Evolutionary conservation across 2,329 filamentous ascomycete species (phyloP).

Genomic region (Alternaria triticina): DNA sequence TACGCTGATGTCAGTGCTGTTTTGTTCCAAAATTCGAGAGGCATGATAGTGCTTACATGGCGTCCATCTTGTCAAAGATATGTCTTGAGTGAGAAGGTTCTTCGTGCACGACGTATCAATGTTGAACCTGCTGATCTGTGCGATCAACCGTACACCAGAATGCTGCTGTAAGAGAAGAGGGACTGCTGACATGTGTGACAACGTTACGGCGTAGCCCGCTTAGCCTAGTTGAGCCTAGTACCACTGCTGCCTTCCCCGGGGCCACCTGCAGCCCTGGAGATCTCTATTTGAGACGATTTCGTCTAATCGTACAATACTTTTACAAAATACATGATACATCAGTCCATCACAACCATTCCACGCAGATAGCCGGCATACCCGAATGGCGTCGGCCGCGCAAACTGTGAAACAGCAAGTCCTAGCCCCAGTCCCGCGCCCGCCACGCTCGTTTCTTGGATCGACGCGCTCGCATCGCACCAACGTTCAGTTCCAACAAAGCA

Average conservation of each 20-base stretch:
- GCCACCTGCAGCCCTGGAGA: too few species aligned
- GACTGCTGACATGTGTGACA: background rate
- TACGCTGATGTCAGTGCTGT: background rate
- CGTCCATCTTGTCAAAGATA: background rate
- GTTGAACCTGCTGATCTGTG: too few species aligned
- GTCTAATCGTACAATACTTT: background rate
- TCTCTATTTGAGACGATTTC: background rate
- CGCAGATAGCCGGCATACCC: slow-evolving; percentile 5
- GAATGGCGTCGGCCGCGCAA: background rate
- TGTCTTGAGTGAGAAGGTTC: too few species aligned
- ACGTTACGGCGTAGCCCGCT: background rate
- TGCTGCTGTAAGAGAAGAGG: too few species aligned
- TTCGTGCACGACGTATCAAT: too few species aligned
- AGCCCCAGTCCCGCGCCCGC: background rate
- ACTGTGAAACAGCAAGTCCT: background rate
- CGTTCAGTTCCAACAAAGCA: background rate
- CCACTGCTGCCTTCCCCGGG: background rate
- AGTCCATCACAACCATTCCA: slow-evolving; percentile 7
- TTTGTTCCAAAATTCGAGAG: background rate
- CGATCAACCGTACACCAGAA: too few species aligned
- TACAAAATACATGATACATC: background rate
- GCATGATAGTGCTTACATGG: background rate
- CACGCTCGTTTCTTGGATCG: background rate
- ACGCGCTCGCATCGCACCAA: background rate
- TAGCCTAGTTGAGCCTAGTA: background rate